phyloP scores from a whole-genome alignment of 805 yeast species.

The Geotrichum ghanense region DNA sequence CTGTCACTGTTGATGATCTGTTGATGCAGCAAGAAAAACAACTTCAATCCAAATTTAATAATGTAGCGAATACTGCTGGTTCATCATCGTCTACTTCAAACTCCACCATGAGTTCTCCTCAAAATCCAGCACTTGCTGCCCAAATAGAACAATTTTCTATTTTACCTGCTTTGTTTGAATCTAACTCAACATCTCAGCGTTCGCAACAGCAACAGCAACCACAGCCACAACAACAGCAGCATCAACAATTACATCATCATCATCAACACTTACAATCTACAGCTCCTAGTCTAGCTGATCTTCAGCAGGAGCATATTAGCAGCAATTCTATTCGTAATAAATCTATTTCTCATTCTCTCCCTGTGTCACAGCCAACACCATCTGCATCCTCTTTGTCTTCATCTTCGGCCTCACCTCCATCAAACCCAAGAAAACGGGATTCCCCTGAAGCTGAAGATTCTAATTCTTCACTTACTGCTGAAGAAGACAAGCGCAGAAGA shows the following conservation, averaged over 20 bases:
- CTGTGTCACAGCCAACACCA: too few species aligned
- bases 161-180: constrained; percentile 2
- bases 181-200: constrained; percentile 5
- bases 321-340: too few species aligned
- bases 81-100: constrained; percentile 4
- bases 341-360: too few species aligned
- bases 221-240: too few species aligned
- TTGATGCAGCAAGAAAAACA: constrained; percentile 30
- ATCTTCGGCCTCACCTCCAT: not conserved
- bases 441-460: not conserved
- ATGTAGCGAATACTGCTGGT: constrained; percentile 3
- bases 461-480: constrained; percentile 23
- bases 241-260: too few species aligned
- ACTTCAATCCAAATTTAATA: constrained; percentile 22
- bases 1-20: constrained; percentile 29
- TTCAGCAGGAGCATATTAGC: too few species aligned
- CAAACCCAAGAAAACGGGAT: constrained; percentile 5
- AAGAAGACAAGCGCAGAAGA: constrained; percentile 66
- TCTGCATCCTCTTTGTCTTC: too few species aligned
- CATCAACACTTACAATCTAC: too few species aligned
- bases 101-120: constrained; percentile 1
- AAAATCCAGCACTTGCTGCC: constrained; percentile 2
- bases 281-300: too few species aligned
- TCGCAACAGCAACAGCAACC: too few species aligned
- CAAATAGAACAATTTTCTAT: constrained; percentile 8